A percentile compares a stretch with the other conserved stretches of the same genome.
phyloP scores from a whole-genome alignment of 257 asterid genomes.

The Salvia splendens region DNA sequence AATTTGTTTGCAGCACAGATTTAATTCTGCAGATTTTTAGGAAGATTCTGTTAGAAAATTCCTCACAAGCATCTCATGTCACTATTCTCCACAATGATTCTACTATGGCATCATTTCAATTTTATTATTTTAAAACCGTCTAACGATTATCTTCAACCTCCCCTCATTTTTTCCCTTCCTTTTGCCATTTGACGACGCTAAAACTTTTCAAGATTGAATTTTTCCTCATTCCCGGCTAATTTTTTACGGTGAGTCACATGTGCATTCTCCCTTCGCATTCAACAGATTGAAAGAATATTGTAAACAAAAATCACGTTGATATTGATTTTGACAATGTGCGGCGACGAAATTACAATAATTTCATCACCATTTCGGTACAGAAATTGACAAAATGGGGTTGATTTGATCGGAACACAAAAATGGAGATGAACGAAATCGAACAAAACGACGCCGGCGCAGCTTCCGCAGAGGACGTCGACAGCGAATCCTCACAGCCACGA shows the following conservation, averaged over 20 bases:
- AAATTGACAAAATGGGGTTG: background rate
- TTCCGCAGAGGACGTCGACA: slow-evolving; percentile 49
- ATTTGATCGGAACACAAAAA: slow-evolving; percentile 9
- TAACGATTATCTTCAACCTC: background rate
- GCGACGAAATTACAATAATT: no score
- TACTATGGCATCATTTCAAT: no score
- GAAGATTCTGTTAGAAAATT: no score
- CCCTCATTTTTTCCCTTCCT: background rate
- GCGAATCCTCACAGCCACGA: slow-evolving; percentile 34
- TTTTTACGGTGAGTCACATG: slow-evolving; percentile 10
- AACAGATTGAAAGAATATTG: background rate
- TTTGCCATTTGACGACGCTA: background rate
- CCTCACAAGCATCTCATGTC: background rate
- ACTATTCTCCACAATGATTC: no score
- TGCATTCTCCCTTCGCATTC: background rate
- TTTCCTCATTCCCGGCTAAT: background rate
- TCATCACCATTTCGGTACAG: background rate
- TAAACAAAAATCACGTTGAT: background rate
- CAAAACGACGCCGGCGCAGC: no score
- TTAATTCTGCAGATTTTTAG: background rate
- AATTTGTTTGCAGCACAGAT: background rate
- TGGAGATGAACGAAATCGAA: slow-evolving; percentile 46
- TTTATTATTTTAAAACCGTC: no score
- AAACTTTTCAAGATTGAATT: background rate
- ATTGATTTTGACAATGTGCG: background rate